Percentiles rank a stretch among this genome's conserved stretches.
These are phyloP conservation scores for Megacollybia marginata DNA, from an alignment of 768 basidiomycete species.

Conservation along the genomic window DNA sequence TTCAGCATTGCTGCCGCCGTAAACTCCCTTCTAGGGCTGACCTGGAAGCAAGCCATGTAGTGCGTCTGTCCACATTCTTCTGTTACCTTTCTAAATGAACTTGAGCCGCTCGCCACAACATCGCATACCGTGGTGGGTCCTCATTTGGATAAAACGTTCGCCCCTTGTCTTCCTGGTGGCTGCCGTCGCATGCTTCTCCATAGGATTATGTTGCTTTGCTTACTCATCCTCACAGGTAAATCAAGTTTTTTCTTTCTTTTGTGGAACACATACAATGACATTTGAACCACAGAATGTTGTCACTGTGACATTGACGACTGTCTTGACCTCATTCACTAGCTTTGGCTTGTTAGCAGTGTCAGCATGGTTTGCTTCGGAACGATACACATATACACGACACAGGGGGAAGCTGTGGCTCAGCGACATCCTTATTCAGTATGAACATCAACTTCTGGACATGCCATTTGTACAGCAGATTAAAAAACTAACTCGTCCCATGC, in stretches of 20 bases:
- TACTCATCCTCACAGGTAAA: conserved; percentile 67
- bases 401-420: conserved; percentile 64
- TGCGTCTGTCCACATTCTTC: conserved; percentile 27
- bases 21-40: conserved; percentile 68
- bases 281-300: conserved; percentile 35
- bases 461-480: no score
- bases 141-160: conserved; percentile 83
- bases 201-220: conserved; percentile 69
- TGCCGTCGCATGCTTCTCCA: conserved; percentile 77
- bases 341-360: conserved; percentile 68
- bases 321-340: conserved; percentile 68
- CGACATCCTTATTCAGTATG: conserved; percentile 20
- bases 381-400: conserved; percentile 55
- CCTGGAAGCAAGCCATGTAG: conserved; percentile 84
- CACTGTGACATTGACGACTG: conserved; percentile 67
- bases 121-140: conserved; percentile 75
- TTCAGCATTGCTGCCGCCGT: conserved; percentile 75
- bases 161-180: conserved; percentile 79
- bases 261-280: no score
- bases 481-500: no score
- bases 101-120: conserved; percentile 65
- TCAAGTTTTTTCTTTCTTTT: neutral
- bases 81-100: neutral
- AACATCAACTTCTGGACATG: no score
- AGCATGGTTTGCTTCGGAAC: conserved; percentile 67